Evolutionary conservation across 2,329 filamentous ascomycete genomes (phyloP).

Genomic region (Apiospora saccharicola): DNA sequence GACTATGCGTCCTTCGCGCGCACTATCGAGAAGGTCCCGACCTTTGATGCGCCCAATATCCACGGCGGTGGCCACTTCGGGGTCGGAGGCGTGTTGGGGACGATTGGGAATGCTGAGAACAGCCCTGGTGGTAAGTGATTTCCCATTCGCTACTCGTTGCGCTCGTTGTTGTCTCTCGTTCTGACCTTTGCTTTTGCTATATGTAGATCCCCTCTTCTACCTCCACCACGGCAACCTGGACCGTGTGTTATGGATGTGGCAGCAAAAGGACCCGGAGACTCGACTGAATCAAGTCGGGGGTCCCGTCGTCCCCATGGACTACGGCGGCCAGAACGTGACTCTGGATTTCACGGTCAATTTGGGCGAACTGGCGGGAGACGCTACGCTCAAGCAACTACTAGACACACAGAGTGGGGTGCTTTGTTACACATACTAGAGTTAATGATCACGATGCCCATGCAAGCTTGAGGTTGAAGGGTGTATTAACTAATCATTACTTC

Average conservation of each 20-base stretch:
- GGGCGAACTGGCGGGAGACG: constrained; percentile 20
- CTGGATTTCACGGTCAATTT: constrained; percentile 23
- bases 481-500: no score
- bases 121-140: constrained; percentile 1
- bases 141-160: background rate
- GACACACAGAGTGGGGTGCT: constrained; percentile 21
- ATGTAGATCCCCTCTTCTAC: background rate
- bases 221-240: constrained; percentile 15
- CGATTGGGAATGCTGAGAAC: constrained; percentile 15
- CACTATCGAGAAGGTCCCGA: background rate
- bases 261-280: background rate
- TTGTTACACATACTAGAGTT: constrained; percentile 16
- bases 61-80: constrained; percentile 15
- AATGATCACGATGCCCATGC: background rate
- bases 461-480: background rate
- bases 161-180: background rate
- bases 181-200: background rate
- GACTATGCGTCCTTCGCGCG: constrained; percentile 17
- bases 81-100: constrained; percentile 19
- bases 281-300: constrained; percentile 23
- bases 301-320: constrained; percentile 24
- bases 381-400: constrained; percentile 21
- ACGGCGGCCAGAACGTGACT: constrained; percentile 24
- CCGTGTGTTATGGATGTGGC: background rate
- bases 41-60: constrained; percentile 1